These are phyloP conservation scores for Penicillium soppii DNA, from an alignment of 495 filamentous ascomycete species.

Conservation along the genomic window DNA sequence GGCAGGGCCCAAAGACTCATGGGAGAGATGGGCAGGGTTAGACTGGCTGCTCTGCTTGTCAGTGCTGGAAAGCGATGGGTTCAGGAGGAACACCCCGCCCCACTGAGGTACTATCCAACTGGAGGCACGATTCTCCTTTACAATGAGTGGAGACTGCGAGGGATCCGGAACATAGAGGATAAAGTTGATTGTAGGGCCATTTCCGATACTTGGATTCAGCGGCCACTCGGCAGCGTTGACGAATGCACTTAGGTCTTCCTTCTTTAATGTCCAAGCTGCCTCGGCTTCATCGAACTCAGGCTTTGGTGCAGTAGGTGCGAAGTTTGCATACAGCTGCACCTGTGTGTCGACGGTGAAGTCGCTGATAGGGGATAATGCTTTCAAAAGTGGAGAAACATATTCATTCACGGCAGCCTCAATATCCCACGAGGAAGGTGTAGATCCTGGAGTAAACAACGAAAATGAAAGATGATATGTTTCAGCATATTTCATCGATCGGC, in stretches of 20 bases:
- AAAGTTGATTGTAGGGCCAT: slow-evolving; percentile 92
- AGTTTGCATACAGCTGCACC: slow-evolving; percentile 85
- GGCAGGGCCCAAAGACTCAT: slow-evolving; percentile 68
- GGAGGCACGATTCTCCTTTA: slow-evolving; percentile 70
- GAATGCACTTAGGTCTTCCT: slow-evolving; percentile 88
- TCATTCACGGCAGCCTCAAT: slow-evolving; percentile 79
- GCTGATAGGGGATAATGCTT: slow-evolving; percentile 76
- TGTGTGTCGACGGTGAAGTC: slow-evolving; percentile 98
- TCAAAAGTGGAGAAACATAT: slow-evolving; percentile 78
- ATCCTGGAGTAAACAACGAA: slow-evolving; percentile 82
- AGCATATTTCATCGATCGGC: slow-evolving; percentile 84
- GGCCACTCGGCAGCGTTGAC: slow-evolving; percentile 99
- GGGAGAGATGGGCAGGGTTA: slow-evolving; percentile 46
- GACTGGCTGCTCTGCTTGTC: slow-evolving; percentile 19
- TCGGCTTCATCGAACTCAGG: slow-evolving; percentile 53
- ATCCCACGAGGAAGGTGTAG: slow-evolving; percentile 83
- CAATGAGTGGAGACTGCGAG: slow-evolving; percentile 60
- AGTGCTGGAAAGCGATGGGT: slow-evolving; percentile 47
- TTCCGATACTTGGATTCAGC: slow-evolving; percentile 88
- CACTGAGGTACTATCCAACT: slow-evolving; percentile 97
- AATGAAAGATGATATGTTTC: slow-evolving; percentile 95
- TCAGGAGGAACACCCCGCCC: slow-evolving; percentile 86
- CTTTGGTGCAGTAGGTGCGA: slow-evolving; percentile 67
- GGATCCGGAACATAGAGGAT: slow-evolving; percentile 75
- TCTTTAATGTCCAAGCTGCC: slow-evolving; percentile 66